These are phyloP conservation scores for Xylaria sp. DNA, from an alignment of 2,329 filamentous ascomycete species.

Conservation along the genomic window DNA sequence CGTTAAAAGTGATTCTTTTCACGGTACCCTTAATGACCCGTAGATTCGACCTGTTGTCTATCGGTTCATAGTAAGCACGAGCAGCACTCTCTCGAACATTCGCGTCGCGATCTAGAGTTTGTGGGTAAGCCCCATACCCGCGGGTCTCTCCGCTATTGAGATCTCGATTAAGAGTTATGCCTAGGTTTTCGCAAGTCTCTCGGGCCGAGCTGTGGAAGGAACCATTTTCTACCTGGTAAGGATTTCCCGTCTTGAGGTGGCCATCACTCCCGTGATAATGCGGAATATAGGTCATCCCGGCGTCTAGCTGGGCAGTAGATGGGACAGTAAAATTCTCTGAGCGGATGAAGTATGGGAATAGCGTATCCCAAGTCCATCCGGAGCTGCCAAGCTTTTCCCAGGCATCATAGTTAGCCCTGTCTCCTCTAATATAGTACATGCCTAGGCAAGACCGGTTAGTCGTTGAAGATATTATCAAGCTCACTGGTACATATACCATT, in stretches of 20 bases:
- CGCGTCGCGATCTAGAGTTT: slow-evolving; percentile 12
- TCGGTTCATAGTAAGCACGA: slow-evolving; percentile 3
- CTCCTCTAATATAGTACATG: slow-evolving; percentile 14
- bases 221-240: slow-evolving; percentile 3
- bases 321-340: slow-evolving; percentile 6
- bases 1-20: slow-evolving; percentile 3
- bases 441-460: background rate
- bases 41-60: slow-evolving; percentile 5
- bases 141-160: slow-evolving; percentile 2
- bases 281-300: background rate
- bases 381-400: slow-evolving; percentile 17
- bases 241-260: background rate
- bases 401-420: slow-evolving; percentile 11
- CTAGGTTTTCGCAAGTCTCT: slow-evolving; percentile 8
- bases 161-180: background rate
- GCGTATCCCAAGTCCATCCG: slow-evolving; percentile 14
- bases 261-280: background rate
- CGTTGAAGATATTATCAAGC: background rate
- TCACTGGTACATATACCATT: slow-evolving; percentile 6
- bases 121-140: slow-evolving; percentile 12
- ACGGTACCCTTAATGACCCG: slow-evolving; percentile 13
- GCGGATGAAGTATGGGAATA: slow-evolving; percentile 10
- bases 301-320: background rate
- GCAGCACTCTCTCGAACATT: slow-evolving; percentile 6
- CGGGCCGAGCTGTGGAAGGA: background rate